Conservation (phyloP, 352 stramenopile genomes). For the Phytophthora brassicae region DNA sequence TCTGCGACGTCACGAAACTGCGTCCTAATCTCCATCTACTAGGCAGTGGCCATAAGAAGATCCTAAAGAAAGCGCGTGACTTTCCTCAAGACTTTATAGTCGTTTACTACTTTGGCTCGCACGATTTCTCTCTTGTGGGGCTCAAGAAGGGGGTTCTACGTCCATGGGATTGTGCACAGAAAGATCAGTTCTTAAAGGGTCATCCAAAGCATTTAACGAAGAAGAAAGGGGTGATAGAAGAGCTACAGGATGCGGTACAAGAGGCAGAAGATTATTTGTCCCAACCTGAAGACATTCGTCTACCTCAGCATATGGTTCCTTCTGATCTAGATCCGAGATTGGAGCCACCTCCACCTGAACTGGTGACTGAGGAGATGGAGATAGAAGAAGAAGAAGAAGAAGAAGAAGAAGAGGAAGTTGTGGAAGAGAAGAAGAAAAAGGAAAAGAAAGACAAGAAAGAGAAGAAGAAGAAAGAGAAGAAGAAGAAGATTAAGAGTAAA, state of each 20-base stretch:
- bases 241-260: slow-evolving; percentile 52
- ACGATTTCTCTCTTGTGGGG: slow-evolving; percentile 65
- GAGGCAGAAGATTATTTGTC: slow-evolving; percentile 82
- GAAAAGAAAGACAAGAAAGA: slow-evolving; percentile 26
- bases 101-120: slow-evolving; percentile 86
- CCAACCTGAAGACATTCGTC: slow-evolving; percentile 68
- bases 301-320: slow-evolving; percentile 78
- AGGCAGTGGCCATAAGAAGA: slow-evolving; percentile 64
- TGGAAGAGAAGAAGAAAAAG: slow-evolving; percentile 28
- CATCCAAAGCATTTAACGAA: slow-evolving; percentile 70
- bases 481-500: slow-evolving; percentile 39
- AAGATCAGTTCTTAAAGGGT: slow-evolving; percentile 69
- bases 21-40: slow-evolving; percentile 63
- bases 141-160: slow-evolving; percentile 71
- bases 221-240: slow-evolving; percentile 54
- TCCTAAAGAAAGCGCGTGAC: slow-evolving; percentile 74
- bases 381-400: slow-evolving; percentile 27
- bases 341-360: slow-evolving; percentile 54
- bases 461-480: slow-evolving; percentile 41
- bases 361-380: slow-evolving; percentile 26
- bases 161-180: slow-evolving; percentile 74
- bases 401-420: slow-evolving; percentile 23
- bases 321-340: slow-evolving; percentile 79
- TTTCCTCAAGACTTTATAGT: slow-evolving; percentile 72
- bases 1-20: slow-evolving; percentile 81